Evolutionary conservation across 2,329 filamentous ascomycete species (phyloP), one percentile per base, ranked within the genome.

Genomic region (Penicillium sp.): DNA sequence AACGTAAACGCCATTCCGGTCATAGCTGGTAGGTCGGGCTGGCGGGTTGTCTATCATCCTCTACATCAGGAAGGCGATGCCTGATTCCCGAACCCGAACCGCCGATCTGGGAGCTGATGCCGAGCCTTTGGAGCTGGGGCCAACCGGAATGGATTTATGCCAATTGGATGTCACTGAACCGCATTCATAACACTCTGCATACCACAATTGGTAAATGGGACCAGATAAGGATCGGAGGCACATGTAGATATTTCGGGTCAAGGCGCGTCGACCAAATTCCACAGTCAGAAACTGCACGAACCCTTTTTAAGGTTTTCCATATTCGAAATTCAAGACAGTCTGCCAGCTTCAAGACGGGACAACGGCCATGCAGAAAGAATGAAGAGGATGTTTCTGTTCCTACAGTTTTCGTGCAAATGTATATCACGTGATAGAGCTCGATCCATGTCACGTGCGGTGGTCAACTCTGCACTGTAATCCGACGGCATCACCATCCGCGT

Each of bases 401-500:
- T 5, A 14, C 16, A 14, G 14, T 20, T 24, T n/a, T 20, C 18
- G 24, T 38, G 40, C 14, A 31, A 25, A 36, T 4, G 0, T 0
- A 1, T 7, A 11, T 52, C 57, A 60, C 57, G 57, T 60, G 57
- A 51, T 2, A 0, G 0, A 13, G 8, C 5, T 24, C 7, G 14
- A 14, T 18, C 2, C 10, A 1, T 13, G 25, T 53, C 55, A 60
- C 59, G 48, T 58, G 57, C 16, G 6, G 7, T 14, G 10, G 40
- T 48, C 55, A 54, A 60, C 57, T 60, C 60, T 61, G 58, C 51
- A 48, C 56, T 51, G 56, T 46, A 47, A 47, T 55, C 55, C 50
- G 51, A 59, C 53, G 43, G 54, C 58, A 63, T 55, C 55, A 53
- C 40, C 52, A 54, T 45, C 44, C 53, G 50, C 54, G 49, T 28